Conservation (phyloP, 2,329 filamentous ascomycete genomes). For the Macrophomina tecta region DNA sequence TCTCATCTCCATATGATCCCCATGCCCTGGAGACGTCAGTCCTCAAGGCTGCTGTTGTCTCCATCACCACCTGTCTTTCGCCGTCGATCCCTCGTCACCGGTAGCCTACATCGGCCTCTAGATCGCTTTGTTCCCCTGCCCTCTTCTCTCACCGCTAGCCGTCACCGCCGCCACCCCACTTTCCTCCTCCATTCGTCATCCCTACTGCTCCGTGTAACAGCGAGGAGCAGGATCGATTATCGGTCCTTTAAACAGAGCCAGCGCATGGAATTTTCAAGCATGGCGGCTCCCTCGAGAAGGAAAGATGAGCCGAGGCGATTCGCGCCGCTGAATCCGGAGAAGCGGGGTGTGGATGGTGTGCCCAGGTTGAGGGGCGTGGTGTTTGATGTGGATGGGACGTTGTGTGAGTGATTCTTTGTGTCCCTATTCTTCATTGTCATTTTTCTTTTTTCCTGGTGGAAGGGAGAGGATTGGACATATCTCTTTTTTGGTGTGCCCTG, state of each 20-base stretch:
- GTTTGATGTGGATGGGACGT: conserved; percentile 94
- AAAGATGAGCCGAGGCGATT: conserved; percentile 50
- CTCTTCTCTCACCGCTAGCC: no score
- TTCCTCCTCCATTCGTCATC: background rate
- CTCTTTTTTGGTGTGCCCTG: background rate
- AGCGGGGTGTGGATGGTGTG: conserved; percentile 41
- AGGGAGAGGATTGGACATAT: no score
- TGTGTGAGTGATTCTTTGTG: conserved; percentile 67
- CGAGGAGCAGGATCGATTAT: no score
- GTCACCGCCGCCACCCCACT: background rate
- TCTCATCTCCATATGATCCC: background rate
- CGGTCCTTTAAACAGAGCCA: no score
- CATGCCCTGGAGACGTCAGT: background rate
- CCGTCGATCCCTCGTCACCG: no score
- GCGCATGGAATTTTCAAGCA: no score
- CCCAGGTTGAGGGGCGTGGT: conserved; percentile 65
- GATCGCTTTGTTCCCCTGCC: no score
- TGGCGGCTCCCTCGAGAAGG: no score
- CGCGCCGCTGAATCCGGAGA: conserved; percentile 53
- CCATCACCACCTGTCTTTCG: no score
- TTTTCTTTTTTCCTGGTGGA: background rate
- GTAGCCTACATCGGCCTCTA: no score
- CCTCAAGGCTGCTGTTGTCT: background rate
- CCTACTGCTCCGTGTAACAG: no score
- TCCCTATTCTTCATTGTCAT: background rate